Evolutionary conservation across 2,329 filamentous ascomycete genomes (phyloP).

Genomic region (Aspergillus ustus): DNA sequence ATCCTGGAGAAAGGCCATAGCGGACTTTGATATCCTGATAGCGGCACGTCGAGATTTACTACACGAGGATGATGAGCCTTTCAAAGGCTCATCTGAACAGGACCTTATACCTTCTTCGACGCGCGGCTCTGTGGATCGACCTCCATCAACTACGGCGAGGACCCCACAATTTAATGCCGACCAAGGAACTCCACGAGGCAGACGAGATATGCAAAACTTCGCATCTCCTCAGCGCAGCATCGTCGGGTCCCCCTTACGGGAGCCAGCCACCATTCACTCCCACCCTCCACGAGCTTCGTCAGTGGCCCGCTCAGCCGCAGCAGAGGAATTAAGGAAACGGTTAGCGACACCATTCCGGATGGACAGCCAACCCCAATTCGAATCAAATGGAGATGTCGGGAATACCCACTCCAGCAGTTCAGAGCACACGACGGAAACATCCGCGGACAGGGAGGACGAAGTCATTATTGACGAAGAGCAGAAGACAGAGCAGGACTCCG

Average conservation of each 20-base stretch:
- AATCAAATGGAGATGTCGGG: background rate
- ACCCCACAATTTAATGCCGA: slow-evolving; percentile 18
- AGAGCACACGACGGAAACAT: background rate
- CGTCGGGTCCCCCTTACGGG: slow-evolving; percentile 31
- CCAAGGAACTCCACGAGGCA: slow-evolving; percentile 32
- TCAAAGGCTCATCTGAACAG: slow-evolving; percentile 27
- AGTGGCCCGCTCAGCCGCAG: slow-evolving; percentile 28
- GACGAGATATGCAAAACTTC: slow-evolving; percentile 21
- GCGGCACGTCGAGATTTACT: slow-evolving; percentile 58
- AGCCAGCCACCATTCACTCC: slow-evolving; percentile 24
- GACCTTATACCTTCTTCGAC: slow-evolving; percentile 23
- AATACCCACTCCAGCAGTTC: background rate
- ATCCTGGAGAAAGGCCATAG: slow-evolving; percentile 66
- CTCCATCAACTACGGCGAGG: background rate
- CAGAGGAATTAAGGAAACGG: slow-evolving; percentile 40
- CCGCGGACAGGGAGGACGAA: slow-evolving; percentile 18
- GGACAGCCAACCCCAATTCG: slow-evolving; percentile 7
- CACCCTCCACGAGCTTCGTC: slow-evolving; percentile 33
- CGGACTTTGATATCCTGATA: slow-evolving; percentile 74
- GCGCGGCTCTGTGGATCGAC: slow-evolving; percentile 25
- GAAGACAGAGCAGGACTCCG: slow-evolving; percentile 53
- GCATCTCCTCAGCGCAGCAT: slow-evolving; percentile 24
- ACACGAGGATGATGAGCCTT: slow-evolving; percentile 37
- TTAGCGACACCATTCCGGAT: slow-evolving; percentile 39
- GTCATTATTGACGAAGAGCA: slow-evolving; percentile 34